A percentile compares a stretch with the other conserved stretches of the same genome.
phyloP scores from a whole-genome alignment of 768 basidiomycete species.

The Wakefieldia striispora region DNA sequence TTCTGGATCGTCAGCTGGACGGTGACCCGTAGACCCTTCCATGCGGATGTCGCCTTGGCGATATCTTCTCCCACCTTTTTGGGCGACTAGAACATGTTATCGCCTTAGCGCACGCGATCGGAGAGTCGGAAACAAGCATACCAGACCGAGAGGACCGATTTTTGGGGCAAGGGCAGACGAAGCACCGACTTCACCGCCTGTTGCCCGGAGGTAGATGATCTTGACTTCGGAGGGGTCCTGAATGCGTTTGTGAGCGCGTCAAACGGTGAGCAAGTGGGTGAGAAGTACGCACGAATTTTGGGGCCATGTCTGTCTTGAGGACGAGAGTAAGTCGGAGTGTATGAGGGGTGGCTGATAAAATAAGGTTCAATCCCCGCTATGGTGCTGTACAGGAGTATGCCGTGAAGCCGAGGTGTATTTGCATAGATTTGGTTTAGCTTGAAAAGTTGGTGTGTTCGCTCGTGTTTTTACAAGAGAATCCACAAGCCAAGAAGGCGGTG shows the following conservation, averaged over 20 bases:
- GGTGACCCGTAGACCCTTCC: constrained; percentile 99
- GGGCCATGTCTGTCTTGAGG: constrained; percentile 55
- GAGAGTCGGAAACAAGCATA: constrained; percentile 40
- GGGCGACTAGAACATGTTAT: constrained; percentile 65
- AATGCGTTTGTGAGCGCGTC: constrained; percentile 2
- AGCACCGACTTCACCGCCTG: constrained; percentile 99
- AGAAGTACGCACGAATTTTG: constrained; percentile 61
- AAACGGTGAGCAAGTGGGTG: neutral
- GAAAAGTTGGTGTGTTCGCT: neutral
- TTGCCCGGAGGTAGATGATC: constrained; percentile 97
- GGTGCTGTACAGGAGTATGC: constrained; percentile 54
- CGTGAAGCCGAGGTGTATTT: constrained; percentile 33
- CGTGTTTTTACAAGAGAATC: constrained; percentile 3
- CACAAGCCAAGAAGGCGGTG: constrained; percentile 30
- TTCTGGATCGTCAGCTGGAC: constrained; percentile 99
- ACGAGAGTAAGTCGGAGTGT: constrained; percentile 1
- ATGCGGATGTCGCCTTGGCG: constrained; percentile 95
- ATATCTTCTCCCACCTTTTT: constrained; percentile 99
- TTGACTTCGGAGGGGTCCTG: constrained; percentile 98
- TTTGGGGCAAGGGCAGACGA: constrained; percentile 98
- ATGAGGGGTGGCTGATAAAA: constrained; percentile 31
- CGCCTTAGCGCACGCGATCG: constrained; percentile 11
- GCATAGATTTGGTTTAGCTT: constrained; percentile 32
- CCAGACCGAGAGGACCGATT: constrained; percentile 99
- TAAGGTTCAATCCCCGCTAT: constrained; percentile 56